A percentile compares a stretch with the other conserved stretches of the same genome.
Conservation (phyloP, 2,329 filamentous ascomycete species). For the Exophiala sideris region DNA sequence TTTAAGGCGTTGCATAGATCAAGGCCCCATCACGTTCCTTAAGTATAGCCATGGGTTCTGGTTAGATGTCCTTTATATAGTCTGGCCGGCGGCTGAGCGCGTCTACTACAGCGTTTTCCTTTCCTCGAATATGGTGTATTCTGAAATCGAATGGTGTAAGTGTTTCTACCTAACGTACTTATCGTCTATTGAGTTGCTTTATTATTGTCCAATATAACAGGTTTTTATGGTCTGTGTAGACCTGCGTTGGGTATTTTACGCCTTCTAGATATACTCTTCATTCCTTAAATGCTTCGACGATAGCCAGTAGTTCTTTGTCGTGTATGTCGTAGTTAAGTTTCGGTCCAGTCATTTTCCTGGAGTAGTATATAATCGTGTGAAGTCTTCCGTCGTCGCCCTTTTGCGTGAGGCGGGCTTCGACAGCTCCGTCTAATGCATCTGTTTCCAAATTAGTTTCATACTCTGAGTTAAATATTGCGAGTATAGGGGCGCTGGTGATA, state of each 20-base stretch:
- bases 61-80: slow-evolving; percentile 11
- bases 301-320: slow-evolving; percentile 24
- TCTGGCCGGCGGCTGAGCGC: slow-evolving; percentile 11
- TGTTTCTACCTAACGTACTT: slow-evolving; percentile 12
- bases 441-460: slow-evolving; percentile 12
- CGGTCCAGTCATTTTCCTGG: background rate
- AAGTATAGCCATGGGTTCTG: background rate
- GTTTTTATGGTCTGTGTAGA: slow-evolving; percentile 23
- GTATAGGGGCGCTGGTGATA: slow-evolving; percentile 12
- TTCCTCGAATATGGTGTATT: slow-evolving; percentile 15
- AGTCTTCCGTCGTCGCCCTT: slow-evolving; percentile 14
- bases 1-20: no score
- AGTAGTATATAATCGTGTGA: background rate
- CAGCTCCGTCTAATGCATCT: slow-evolving; percentile 13
- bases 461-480: slow-evolving; percentile 18
- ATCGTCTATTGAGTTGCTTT: slow-evolving; percentile 7
- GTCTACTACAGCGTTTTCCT: slow-evolving; percentile 10
- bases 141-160: slow-evolving; percentile 13
- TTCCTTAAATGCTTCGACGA: slow-evolving; percentile 17
- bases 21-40: no score
- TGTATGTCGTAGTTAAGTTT: slow-evolving; percentile 12
- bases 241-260: no score
- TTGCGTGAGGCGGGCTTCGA: no score
- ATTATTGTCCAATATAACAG: slow-evolving; percentile 19
- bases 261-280: slow-evolving; percentile 23